These are phyloP conservation scores for Ballota nigra DNA, from an alignment of 257 asterid genomes.

Conservation along the genomic window DNA sequence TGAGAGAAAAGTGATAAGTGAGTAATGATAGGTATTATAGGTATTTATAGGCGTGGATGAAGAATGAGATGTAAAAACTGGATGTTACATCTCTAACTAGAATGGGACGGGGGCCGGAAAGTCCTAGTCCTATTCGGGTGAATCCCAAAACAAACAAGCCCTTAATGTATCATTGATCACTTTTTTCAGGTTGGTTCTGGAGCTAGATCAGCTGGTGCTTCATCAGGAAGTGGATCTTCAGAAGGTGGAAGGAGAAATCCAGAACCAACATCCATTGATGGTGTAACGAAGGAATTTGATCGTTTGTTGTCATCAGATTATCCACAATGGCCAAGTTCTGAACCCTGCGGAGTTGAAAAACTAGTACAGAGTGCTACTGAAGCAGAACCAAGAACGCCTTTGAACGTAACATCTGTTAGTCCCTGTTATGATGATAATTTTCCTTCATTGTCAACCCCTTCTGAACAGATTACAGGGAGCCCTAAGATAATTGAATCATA, in stretches of 20 bases:
- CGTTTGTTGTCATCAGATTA: slow-evolving; percentile 2
- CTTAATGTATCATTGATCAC: background rate
- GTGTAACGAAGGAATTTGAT: slow-evolving; percentile 27
- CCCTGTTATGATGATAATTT: background rate
- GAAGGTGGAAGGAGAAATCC: slow-evolving; percentile 10
- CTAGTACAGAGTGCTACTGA: slow-evolving; percentile 5
- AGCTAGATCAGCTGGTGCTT: slow-evolving; percentile 22
- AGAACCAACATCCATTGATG: slow-evolving; percentile 19
- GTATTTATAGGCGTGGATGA: no score
- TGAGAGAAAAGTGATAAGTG: no score
- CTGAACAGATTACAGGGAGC: slow-evolving; percentile 17
- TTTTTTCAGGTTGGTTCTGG: slow-evolving; percentile 35
- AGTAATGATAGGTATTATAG: no score
- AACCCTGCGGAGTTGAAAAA: slow-evolving; percentile 4
- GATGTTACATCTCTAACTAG: no score
- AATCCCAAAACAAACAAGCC: no score
- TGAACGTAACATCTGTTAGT: background rate
- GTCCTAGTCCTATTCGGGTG: no score
- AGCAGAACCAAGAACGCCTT: slow-evolving; percentile 14
- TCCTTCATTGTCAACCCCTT: slow-evolving; percentile 2
- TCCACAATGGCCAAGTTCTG: slow-evolving; percentile 1
- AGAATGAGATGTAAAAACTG: no score
- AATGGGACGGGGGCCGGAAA: no score
- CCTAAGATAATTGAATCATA: background rate
- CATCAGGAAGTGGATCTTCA: slow-evolving; percentile 20